These are phyloP conservation scores for Waltergamsia citrina DNA, from an alignment of 2,329 filamentous ascomycete species.

Conservation along the genomic window DNA sequence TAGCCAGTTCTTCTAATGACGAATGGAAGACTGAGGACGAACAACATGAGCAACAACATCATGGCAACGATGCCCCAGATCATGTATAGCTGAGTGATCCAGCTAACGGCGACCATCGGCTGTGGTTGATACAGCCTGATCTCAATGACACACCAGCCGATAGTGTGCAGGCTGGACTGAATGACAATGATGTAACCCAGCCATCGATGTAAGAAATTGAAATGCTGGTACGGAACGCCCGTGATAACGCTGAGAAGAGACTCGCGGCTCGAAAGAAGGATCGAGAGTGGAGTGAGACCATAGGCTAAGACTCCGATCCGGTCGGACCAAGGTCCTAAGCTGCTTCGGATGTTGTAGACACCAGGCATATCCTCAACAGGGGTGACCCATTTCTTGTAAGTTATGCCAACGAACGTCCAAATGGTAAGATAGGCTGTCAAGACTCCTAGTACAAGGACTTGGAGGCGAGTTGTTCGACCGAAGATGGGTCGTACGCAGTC, in stretches of 20 bases:
- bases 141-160: constrained; percentile 62
- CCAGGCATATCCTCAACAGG: constrained; percentile 48
- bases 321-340: constrained; percentile 58
- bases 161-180: constrained; percentile 59
- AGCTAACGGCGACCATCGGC: constrained; percentile 44
- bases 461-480: constrained; percentile 57
- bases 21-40: constrained; percentile 43
- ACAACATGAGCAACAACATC: constrained; percentile 50
- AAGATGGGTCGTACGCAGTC: constrained; percentile 53
- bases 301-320: constrained; percentile 63
- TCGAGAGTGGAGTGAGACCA: constrained; percentile 60
- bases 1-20: constrained; percentile 61
- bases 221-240: constrained; percentile 65
- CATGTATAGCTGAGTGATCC: constrained; percentile 57
- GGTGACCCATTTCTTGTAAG: constrained; percentile 60
- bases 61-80: constrained; percentile 66
- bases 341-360: constrained; percentile 53
- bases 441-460: constrained; percentile 50
- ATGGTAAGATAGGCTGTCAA: constrained; percentile 54
- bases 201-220: constrained; percentile 73
- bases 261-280: constrained; percentile 58
- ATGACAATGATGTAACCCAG: constrained; percentile 62
- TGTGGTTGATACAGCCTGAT: constrained; percentile 61
- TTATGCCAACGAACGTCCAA: constrained; percentile 60
- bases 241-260: constrained; percentile 61